Evolutionary conservation across 1,139 yeast species (phyloP), one percentile per base, ranked within the genome.

Genomic region (Pichia sp.): DNA sequence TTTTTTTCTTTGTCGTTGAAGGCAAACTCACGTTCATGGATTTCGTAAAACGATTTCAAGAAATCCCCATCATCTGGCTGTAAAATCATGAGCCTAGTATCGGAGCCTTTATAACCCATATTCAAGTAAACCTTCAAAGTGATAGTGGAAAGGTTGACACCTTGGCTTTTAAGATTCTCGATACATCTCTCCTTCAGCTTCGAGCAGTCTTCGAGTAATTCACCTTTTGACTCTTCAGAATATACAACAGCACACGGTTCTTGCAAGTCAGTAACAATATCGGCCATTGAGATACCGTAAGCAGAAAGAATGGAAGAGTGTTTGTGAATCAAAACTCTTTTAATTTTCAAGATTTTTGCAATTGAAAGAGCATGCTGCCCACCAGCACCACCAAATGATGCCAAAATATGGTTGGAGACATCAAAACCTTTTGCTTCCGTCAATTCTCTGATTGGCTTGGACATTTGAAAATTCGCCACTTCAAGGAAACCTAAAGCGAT

Each of bases 21-120:
- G 0, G 91, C 91, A 70, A 85, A 86, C 64, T 86, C 91, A 54
- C 79, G 75, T 58, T 75, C 72, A 63, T 86, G 93, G 49, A 74
- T 68, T 8, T 70, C 54, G 34, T 49, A 48, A 47, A 65, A 65
- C 10, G 57, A 58, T 40, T 58, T 54, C 18, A 54, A 43, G 49
- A 60, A 65, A 31, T 59, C 60, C 49, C 56, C 51, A 9, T 43
- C 56, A 8, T 34, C 65, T 55, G 46, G 37, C 36, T 66, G 76
- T 49, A 70, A 62, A 39, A 87, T 80, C 83, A 90, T 85, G 57
- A 91, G 72, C 45, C 86, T 84, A 2, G 96, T 85, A 64, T 90
- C 97, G 16, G 96, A 85, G 6, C 97, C 97, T 56, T 82, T 80
- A 65, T 87, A 91, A 62, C 95, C 76, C 75, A 91, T 73, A 64